phyloP scores from a whole-genome alignment of 192 early-diverging fungal species.

The Coemansia sp. region DNA sequence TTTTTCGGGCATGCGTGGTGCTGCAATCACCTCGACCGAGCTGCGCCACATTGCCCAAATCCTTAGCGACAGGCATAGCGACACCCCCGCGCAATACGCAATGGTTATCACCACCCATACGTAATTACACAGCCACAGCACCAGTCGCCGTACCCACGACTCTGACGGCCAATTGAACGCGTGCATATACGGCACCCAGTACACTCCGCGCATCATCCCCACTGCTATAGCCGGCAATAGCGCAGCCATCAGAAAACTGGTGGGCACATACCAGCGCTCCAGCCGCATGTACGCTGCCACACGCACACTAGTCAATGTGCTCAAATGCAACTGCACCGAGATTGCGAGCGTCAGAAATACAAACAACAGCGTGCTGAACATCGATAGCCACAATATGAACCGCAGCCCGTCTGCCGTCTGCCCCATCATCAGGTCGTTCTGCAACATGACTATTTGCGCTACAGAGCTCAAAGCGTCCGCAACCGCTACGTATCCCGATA shows the following conservation, averaged over 20 bases:
- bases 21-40: conserved; percentile 27
- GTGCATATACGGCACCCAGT: conserved; percentile 36
- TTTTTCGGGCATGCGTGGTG: conserved; percentile 37
- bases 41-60: conserved; percentile 40
- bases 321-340: conserved; percentile 40
- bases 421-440: conserved; percentile 36
- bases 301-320: conserved; percentile 35
- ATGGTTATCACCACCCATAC: conserved; percentile 32
- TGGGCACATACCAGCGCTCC: conserved; percentile 25
- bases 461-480: conserved; percentile 17
- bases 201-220: conserved; percentile 20
- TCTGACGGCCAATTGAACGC: conserved; percentile 35
- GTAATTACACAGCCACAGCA: conserved; percentile 46
- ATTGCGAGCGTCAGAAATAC: conserved; percentile 37
- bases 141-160: conserved; percentile 4
- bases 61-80: conserved; percentile 15
- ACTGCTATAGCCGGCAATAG: conserved; percentile 31
- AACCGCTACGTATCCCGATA: conserved; percentile 30
- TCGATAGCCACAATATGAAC: conserved; percentile 33
- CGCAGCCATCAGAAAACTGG: conserved; percentile 13
- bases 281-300: conserved; percentile 33
- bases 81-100: conserved; percentile 22
- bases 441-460: conserved; percentile 19
- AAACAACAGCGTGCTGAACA: conserved; percentile 25
- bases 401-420: conserved; percentile 14